Percentiles rank a stretch among this genome's conserved stretches.
phyloP scores from a whole-genome alignment of 139 green algal species.

The Desmodesmus armatus region DNA sequence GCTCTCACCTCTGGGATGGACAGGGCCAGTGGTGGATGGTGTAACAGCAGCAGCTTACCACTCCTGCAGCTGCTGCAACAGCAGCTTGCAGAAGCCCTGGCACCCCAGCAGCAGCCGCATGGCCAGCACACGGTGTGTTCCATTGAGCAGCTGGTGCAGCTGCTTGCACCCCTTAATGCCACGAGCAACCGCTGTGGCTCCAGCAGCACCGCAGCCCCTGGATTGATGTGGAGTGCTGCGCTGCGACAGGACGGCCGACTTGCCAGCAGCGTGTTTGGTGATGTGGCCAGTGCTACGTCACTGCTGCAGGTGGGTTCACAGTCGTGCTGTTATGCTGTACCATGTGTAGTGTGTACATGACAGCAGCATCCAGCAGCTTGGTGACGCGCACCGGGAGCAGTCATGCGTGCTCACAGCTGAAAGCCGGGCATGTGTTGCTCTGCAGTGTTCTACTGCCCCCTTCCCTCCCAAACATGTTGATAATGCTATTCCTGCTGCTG shows the following conservation, averaged over 20 bases:
- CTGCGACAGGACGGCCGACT: neutral
- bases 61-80: neutral
- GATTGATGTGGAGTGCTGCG: neutral
- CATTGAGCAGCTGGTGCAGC: no score
- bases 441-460: no score
- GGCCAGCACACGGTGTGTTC: no score
- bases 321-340: neutral
- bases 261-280: neutral
- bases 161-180: no score
- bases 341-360: neutral
- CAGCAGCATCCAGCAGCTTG: no score
- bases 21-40: no score
- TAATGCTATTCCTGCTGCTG: no score
- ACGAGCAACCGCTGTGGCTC: neutral
- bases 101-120: neutral
- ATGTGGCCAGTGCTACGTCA: neutral
- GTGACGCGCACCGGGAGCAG: no score
- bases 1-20: no score
- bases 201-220: neutral
- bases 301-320: conserved; percentile 3
- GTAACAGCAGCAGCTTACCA: conserved; percentile 2
- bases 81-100: neutral
- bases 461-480: no score
- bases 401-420: no score
- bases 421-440: no score